These are phyloP conservation scores for Butyriboletus loyo DNA, from an alignment of 768 basidiomycete genomes.

Conservation along the genomic window DNA sequence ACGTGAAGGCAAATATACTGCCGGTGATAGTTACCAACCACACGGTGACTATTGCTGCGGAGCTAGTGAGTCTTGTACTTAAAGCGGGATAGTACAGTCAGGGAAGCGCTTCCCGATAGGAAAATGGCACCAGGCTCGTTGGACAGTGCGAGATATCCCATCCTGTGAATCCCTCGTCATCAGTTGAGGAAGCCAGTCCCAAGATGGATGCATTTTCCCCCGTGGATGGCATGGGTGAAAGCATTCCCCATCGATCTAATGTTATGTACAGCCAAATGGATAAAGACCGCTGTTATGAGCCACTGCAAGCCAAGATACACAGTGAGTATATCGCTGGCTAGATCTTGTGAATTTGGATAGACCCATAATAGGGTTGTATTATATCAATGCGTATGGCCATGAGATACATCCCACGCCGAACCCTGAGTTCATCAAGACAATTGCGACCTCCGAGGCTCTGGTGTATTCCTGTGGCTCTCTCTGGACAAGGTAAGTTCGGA, in stretches of 20 bases:
- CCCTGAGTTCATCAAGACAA: constrained; percentile 65
- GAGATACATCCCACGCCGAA: constrained; percentile 92
- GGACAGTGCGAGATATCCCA: constrained; percentile 96
- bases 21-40: constrained; percentile 93
- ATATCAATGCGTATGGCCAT: constrained; percentile 88
- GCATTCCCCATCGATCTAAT: constrained; percentile 50
- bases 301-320: constrained; percentile 57
- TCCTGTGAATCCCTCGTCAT: constrained; percentile 47
- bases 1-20: constrained; percentile 66
- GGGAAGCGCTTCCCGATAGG: constrained; percentile 38
- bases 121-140: constrained; percentile 72
- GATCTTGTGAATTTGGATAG: constrained; percentile 7
- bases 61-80: constrained; percentile 56
- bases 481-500: constrained; percentile 74
- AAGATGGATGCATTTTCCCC: constrained; percentile 43
- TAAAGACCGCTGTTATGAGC: constrained; percentile 51
- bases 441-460: constrained; percentile 61
- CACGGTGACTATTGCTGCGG: constrained; percentile 92
- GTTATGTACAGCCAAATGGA: constrained; percentile 58
- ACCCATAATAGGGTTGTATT: constrained; percentile 59
- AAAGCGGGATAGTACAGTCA: constrained; percentile 45
- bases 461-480: constrained; percentile 93
- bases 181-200: constrained; percentile 27
- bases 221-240: constrained; percentile 53
- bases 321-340: constrained; percentile 44